Conservation (phyloP, 2,329 filamentous ascomycete genomes). For the Colletotrichum kahawae region DNA sequence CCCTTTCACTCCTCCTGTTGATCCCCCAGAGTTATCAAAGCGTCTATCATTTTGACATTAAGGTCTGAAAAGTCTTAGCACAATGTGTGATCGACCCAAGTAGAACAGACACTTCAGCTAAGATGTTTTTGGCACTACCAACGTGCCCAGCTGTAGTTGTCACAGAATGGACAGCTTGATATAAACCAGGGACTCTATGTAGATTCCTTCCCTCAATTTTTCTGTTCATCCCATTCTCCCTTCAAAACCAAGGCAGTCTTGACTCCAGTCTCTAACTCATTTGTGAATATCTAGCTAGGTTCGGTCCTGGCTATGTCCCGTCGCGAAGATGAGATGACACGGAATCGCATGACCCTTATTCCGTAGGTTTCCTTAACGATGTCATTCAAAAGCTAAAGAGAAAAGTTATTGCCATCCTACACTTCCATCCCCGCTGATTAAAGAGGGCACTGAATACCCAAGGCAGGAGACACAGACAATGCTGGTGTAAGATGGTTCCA, state of each 20-base stretch:
- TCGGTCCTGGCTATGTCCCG: neutral
- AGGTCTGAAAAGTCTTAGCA: accelerated
- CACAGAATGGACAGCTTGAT: accelerated
- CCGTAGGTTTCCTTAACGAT: accelerated
- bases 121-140: neutral
- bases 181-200: neutral
- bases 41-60: neutral
- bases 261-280: neutral
- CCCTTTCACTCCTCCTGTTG: neutral
- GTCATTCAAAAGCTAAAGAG: neutral
- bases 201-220: neutral
- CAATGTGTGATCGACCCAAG: neutral
- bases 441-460: neutral
- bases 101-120: neutral
- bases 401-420: neutral
- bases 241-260: neutral
- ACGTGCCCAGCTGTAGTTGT: neutral
- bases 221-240: neutral
- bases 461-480: neutral
- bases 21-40: too few species aligned
- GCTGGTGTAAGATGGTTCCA: neutral
- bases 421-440: neutral
- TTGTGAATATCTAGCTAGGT: neutral
- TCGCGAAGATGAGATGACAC: neutral
- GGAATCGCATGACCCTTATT: neutral